Base-by-base conservation (phyloP, 768 basidiomycete genomes). In the Candolleomyces aberdarensis region DNA sequence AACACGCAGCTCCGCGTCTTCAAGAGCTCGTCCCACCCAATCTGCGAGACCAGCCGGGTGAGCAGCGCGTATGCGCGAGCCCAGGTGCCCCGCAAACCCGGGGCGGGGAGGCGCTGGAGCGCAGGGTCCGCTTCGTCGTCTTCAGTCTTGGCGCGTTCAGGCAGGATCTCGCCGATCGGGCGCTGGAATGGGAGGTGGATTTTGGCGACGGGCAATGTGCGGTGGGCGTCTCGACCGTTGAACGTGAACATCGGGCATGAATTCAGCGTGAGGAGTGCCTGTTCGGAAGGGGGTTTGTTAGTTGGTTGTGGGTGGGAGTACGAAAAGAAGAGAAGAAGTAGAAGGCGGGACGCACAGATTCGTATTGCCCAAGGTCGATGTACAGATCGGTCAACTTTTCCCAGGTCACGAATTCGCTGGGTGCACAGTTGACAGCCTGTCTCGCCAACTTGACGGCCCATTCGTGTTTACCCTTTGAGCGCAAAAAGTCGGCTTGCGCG, bases 201-300 rank as follows among this genome's bases (percentile, higher is more conserved):
- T 62, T 88, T 85, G 1, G 88, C 78, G 17, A 95, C 87, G 1
- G 89, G 80, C 10, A 98, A 85, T 71, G 83, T 85, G 3, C 95
- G 85, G 71, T 99, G 97, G 3, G 88, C 80, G 72, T 99, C 97
- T 20, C 96, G 87, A 48, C 97, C 96, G 69, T 97, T 97, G 77
- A 92, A 98, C 8, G 97, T 98, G 76, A 99, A 99, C 97, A 99
- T 98, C 2, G 96, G 96, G 76, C 97, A 98, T n/a, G 96, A 98
- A 71, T 98, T 98, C 53, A 98, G 85, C 1, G 96, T 97, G 46
- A 98, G 79, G 14, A 98, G 78, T 0, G 95, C 94, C 57, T 36
- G 36, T 7, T 36, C 11, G 36, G 5, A 8, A 8, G 36, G 36
- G 6, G 36, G 6, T 36, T 36, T 11, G 36, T 36, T 36, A 36